Base-by-base conservation (phyloP, 2,329 filamentous ascomycete species). In the Endocalyx cinctus region DNA sequence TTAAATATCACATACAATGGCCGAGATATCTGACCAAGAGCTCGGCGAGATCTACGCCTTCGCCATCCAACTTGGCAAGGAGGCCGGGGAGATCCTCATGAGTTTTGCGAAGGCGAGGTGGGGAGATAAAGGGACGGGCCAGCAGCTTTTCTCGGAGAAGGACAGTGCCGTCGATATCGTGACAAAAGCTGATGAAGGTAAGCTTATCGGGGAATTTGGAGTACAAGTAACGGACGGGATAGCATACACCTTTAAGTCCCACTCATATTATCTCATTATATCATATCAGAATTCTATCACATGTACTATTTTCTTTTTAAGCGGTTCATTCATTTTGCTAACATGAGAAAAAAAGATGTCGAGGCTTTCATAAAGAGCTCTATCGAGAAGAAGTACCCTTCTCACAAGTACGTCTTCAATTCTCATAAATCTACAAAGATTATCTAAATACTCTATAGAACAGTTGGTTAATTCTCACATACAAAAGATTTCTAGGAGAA, bases 161-260 rank as follows among this genome's bases (percentile, higher is more conserved):
- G 79, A 84, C 45, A 87, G 76, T 52, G 72, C 82, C 1, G 84
- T 88, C 10, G 84, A 88, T 54, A 75, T 88, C 41, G 84, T 88
- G 14, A 88, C 83, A 8, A 76, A 87, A 60, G 84, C 81, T 1
- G 84, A 88, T 52, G 73, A 83, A 59, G 79, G 81, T 83, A 58
- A n/a, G n/a, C n/a, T n/a, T n/a, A n/a, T n/a, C n/a, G n/a, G n/a
- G n/a, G n/a, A n/a, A n/a, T n/a, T n/a, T n/a, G n/a, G n/a, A n/a
- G n/a, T n/a, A n/a, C n/a, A n/a, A n/a, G n/a, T n/a, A n/a, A n/a
- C n/a, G n/a, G n/a, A n/a, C n/a, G n/a, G n/a, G n/a, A n/a, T n/a
- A n/a, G n/a, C n/a, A n/a, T n/a, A n/a, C n/a, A n/a, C n/a, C n/a
- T n/a, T n/a, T n/a, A n/a, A n/a, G n/a, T n/a, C n/a, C n/a, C n/a